These are phyloP conservation scores for Talaromyces stipitatus DNA, from an alignment of 495 filamentous ascomycete genomes.

Conservation along the genomic window DNA sequence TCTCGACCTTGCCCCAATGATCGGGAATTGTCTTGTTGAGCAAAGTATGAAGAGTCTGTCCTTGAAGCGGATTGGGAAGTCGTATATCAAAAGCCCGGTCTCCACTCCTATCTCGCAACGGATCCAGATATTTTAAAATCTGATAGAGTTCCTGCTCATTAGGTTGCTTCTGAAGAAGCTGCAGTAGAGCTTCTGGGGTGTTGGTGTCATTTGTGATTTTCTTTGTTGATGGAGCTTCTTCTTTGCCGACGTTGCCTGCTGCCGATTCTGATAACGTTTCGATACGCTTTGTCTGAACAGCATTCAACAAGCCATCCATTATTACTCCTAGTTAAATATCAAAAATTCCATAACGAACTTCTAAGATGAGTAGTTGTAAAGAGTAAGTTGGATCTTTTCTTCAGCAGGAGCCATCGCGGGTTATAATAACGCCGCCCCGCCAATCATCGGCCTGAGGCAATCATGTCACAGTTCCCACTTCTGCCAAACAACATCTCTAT, in stretches of 20 bases:
- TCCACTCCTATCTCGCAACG: constrained; percentile 20
- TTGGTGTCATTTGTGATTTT: not conserved
- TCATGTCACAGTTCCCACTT: not conserved
- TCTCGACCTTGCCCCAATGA: constrained; percentile 59
- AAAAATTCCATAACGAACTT: not conserved
- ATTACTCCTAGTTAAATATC: not conserved
- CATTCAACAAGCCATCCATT: constrained; percentile 38
- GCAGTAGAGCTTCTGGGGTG: not conserved
- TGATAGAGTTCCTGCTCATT: not conserved
- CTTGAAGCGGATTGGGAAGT: constrained; percentile 52
- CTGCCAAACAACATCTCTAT: not conserved
- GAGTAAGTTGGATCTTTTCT: not conserved
- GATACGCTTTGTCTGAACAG: constrained; percentile 28
- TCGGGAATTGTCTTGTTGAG: constrained; percentile 64
- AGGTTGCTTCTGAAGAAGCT: constrained; percentile 2
- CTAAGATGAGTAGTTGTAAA: not conserved
- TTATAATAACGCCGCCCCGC: not conserved
- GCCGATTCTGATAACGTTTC: constrained; percentile 4
- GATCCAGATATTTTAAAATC: constrained; percentile 29
- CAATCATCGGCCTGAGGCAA: too few relatives aligned
- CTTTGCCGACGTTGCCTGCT: not conserved
- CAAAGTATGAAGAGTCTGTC: constrained; percentile 64
- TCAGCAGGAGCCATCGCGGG: not conserved
- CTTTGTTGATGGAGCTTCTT: constrained; percentile 34
- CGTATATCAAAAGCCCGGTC: constrained; percentile 48